These are phyloP conservation scores for Cyberlindnera veronae DNA, from an alignment of 805 yeast species.

Conservation along the genomic window DNA sequence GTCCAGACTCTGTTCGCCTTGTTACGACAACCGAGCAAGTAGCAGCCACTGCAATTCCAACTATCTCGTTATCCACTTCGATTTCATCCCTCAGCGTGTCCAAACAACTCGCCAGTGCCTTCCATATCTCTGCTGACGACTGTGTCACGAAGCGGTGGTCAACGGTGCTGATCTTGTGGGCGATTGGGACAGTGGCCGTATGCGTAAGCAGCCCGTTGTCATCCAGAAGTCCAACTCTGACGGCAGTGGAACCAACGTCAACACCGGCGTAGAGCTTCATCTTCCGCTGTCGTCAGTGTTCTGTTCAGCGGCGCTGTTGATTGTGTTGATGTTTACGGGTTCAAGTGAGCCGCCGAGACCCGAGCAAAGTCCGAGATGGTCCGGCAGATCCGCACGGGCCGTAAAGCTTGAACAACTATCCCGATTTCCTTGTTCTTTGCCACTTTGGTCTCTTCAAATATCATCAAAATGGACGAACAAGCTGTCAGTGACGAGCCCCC, in stretches of 20 bases:
- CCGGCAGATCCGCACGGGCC: too few species aligned
- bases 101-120: constrained; percentile 29
- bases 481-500: neutral
- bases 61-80: constrained; percentile 5
- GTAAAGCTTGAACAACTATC: too few species aligned
- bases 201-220: constrained; percentile 18
- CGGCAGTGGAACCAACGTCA: constrained; percentile 51
- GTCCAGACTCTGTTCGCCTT: constrained; percentile 15
- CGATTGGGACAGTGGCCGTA: constrained; percentile 18
- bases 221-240: constrained; percentile 36
- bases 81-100: neutral
- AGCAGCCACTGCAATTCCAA: constrained; percentile 44
- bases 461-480: too few species aligned
- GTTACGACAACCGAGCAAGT: constrained; percentile 58
- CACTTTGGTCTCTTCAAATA: too few species aligned
- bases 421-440: too few species aligned
- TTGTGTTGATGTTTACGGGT: too few species aligned
- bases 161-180: constrained; percentile 21
- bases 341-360: too few species aligned
- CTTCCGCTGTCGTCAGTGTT: neutral
- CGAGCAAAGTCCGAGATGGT: too few species aligned
- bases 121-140: constrained; percentile 37
- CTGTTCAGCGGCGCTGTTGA: too few species aligned
- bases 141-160: constrained; percentile 36
- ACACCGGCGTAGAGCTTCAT: constrained; percentile 32